phyloP scores from a whole-genome alignment of 345 rosid species.

The thale cress (Arabidopsis thaliana) region DNA sequence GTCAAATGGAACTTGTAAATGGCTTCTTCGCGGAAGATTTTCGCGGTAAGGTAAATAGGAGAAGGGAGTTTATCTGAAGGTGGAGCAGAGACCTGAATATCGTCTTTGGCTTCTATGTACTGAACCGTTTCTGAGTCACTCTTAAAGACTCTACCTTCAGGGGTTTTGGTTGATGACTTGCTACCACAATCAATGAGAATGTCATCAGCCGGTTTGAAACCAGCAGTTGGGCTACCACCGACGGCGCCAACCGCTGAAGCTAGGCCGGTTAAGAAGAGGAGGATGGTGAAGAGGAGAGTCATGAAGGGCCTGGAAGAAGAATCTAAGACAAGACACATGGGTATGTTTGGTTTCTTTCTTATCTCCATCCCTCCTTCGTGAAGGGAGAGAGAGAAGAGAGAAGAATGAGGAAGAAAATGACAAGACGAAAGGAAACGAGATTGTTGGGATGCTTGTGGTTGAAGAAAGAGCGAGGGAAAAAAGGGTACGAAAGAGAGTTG shows the following conservation, averaged over 20 bases:
- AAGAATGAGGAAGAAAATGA: slow-evolving; percentile 20
- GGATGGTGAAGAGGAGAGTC: slow-evolving; percentile 58
- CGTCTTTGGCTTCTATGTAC: slow-evolving; percentile 53
- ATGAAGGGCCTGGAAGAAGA: slow-evolving; percentile 44
- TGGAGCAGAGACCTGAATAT: slow-evolving; percentile 50
- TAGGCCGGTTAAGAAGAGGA: slow-evolving; percentile 34
- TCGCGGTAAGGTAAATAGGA: slow-evolving; percentile 55
- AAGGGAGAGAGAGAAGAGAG: slow-evolving; percentile 28
- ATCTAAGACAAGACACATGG: slow-evolving; percentile 36
- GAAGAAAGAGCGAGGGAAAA: slow-evolving; percentile 22
- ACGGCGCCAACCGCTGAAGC: slow-evolving; percentile 8
- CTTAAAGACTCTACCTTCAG: slow-evolving; percentile 65
- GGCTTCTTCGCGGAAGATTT: slow-evolving; percentile 58
- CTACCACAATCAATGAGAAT: slow-evolving; percentile 67
- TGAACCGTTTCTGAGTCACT: slow-evolving; percentile 56
- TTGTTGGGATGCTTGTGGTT: slow-evolving; percentile 40
- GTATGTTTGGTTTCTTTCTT: slow-evolving; percentile 40
- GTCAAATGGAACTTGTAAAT: slow-evolving; percentile 54
- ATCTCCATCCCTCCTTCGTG: slow-evolving; percentile 72
- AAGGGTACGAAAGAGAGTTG: slow-evolving; percentile 14
- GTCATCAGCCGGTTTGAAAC: slow-evolving; percentile 55
- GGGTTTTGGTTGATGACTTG: slow-evolving; percentile 43
- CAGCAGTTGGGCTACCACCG: slow-evolving; percentile 11
- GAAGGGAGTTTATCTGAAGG: slow-evolving; percentile 55
- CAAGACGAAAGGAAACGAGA: slow-evolving; percentile 16